phyloP scores from a whole-genome alignment of 345 rosid genomes.

The Lumnitzera racemosa region DNA sequence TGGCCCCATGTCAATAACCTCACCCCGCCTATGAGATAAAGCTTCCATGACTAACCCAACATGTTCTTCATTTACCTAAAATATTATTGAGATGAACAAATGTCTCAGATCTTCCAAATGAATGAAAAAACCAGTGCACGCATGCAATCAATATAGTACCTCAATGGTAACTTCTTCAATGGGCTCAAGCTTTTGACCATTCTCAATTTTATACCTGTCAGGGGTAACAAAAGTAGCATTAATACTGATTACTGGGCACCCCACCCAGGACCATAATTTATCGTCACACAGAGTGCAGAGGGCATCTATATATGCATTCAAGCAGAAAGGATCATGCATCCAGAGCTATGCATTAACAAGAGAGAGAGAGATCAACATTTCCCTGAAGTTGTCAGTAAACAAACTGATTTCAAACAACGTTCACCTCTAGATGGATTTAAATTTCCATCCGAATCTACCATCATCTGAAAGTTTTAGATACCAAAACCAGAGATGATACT shows the following conservation, averaged over 20 bases:
- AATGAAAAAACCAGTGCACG: slow-evolving; percentile 1
- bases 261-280: no score
- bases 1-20: slow-evolving; percentile 86
- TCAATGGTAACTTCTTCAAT: slow-evolving; percentile 93
- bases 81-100: slow-evolving; percentile 4
- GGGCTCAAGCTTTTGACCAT: slow-evolving; percentile 72
- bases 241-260: neutral
- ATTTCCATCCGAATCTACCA: no score
- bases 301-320: no score
- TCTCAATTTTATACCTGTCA: slow-evolving; percentile 72
- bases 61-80: slow-evolving; percentile 84
- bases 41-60: slow-evolving; percentile 93
- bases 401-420: no score
- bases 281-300: no score
- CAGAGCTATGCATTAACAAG: no score
- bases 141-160: slow-evolving; percentile 20
- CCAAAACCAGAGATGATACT: no score
- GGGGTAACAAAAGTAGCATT: neutral
- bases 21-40: slow-evolving; percentile 84
- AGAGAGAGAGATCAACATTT: no score
- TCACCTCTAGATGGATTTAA: no score
- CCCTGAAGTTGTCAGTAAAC: no score
- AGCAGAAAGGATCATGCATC: no score
- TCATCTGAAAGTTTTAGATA: no score
- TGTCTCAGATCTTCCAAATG: slow-evolving; percentile 5